Evolutionary conservation across 1,284 basidiomycete species (phyloP).

Genomic region (Ganoderma meredithae): DNA sequence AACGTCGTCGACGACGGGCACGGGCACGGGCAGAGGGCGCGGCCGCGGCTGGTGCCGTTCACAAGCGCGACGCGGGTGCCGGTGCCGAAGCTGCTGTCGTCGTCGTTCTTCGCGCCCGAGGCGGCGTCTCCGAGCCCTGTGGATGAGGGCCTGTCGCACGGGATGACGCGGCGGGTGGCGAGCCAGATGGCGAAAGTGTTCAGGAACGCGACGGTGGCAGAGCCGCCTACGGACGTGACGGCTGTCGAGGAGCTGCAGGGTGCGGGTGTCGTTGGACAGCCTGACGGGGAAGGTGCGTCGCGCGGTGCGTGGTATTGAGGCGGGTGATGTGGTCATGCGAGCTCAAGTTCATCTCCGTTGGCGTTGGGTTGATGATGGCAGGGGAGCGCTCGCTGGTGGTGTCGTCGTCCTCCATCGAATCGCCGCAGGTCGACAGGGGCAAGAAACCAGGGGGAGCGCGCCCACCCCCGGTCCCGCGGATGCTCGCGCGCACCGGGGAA

Average conservation of each 20-base stretch:
- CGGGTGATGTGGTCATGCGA: not conserved
- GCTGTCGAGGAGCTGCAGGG: slow-evolving; percentile 66
- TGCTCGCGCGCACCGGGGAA: slow-evolving; percentile 64
- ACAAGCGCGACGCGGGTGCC: slow-evolving; percentile 74
- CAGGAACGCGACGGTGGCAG: slow-evolving; percentile 32
- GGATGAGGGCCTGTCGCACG: slow-evolving; percentile 21
- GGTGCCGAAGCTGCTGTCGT: slow-evolving; percentile 51
- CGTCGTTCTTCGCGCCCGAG: slow-evolving; percentile 40
- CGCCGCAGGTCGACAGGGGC: slow-evolving; percentile 48
- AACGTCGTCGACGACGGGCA: not conserved
- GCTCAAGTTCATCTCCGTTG: slow-evolving; percentile 5
- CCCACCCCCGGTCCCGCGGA: slow-evolving; percentile 45
- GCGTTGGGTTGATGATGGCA: not conserved
- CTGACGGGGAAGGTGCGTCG: slow-evolving; percentile 36
- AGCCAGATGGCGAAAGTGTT: slow-evolving; percentile 74
- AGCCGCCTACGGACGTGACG: slow-evolving; percentile 46
- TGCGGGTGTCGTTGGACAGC: slow-evolving; percentile 67
- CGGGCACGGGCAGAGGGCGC: slow-evolving; percentile 35
- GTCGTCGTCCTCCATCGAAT: slow-evolving; percentile 69
- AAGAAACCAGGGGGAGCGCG: slow-evolving; percentile 14
- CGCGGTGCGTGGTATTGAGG: not conserved
- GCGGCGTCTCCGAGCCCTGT: slow-evolving; percentile 34
- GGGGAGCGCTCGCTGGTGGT: slow-evolving; percentile 47
- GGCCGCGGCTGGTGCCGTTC: slow-evolving; percentile 77
- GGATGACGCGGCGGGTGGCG: slow-evolving; percentile 53